Percentiles rank a stretch among this genome's conserved stretches.
These are phyloP conservation scores for Cystofilobasidium capitatum DNA, from an alignment of 768 basidiomycete genomes.

Conservation along the genomic window DNA sequence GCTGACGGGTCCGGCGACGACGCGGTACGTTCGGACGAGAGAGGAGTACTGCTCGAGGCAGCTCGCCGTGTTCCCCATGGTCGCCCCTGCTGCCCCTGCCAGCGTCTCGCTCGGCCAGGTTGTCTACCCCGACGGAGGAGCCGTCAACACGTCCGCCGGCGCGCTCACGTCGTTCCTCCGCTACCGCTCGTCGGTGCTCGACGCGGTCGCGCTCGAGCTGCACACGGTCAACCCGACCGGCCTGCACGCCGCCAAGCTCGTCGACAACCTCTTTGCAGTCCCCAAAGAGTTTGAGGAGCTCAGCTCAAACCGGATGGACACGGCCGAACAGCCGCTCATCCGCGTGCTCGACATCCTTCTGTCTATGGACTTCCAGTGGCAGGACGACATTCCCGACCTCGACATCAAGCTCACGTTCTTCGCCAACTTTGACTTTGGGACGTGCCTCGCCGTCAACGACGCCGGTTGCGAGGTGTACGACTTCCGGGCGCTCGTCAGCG, in stretches of 20 bases:
- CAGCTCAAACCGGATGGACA: constrained; percentile 35
- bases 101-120: constrained; percentile 51
- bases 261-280: constrained; percentile 65
- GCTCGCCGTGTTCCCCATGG: constrained; percentile 61
- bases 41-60: constrained; percentile 86
- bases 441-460: constrained; percentile 58
- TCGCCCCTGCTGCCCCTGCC: constrained; percentile 45
- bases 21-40: constrained; percentile 74
- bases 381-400: constrained; percentile 56
- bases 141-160: constrained; percentile 49
- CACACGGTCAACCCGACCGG: constrained; percentile 73
- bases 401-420: constrained; percentile 53
- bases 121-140: constrained; percentile 60
- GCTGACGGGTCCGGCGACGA: constrained; percentile 65
- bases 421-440: constrained; percentile 54
- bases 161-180: constrained; percentile 67
- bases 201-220: constrained; percentile 75
- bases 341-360: constrained; percentile 80
- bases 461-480: constrained; percentile 78
- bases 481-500: constrained; percentile 55
- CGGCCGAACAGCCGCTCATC: constrained; percentile 56
- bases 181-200: constrained; percentile 72
- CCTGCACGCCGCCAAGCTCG: constrained; percentile 54
- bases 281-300: constrained; percentile 42
- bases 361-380: constrained; percentile 80